These are phyloP conservation scores for Picea sitchensis DNA, from an alignment of 75 land plant genomes.

Conservation along the genomic window DNA sequence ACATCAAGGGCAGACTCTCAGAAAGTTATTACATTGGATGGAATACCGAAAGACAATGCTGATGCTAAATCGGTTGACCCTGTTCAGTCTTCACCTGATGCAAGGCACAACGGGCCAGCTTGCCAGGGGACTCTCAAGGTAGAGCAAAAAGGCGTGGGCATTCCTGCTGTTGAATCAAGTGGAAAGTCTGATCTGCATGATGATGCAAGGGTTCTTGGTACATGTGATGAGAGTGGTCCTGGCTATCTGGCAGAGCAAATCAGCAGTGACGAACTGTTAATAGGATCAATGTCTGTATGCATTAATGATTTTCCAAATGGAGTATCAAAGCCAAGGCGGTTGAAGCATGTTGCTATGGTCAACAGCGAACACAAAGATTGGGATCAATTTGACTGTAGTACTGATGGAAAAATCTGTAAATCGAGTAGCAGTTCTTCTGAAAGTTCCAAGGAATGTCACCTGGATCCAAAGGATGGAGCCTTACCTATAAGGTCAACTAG, in stretches of 20 bases:
- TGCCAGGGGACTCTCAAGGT: not conserved
- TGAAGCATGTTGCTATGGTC: not conserved
- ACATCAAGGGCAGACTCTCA: not conserved
- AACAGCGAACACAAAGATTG: not conserved
- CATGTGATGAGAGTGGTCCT: not conserved
- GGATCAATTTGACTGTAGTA: not conserved
- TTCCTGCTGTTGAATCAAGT: constrained; percentile 1
- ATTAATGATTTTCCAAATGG: constrained; percentile 8
- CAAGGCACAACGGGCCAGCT: not conserved
- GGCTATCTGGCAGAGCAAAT: not conserved
- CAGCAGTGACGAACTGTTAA: not conserved
- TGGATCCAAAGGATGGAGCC: not conserved
- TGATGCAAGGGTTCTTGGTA: not conserved
- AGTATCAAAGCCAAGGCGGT: not conserved
- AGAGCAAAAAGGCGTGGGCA: not conserved
- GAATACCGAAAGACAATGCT: not conserved
- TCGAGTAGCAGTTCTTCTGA: not conserved
- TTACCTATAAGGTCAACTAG: not conserved
- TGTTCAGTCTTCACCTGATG: constrained; percentile 2
- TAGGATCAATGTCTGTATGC: constrained; percentile 12
- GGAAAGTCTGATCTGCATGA: not conserved
- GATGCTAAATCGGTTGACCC: not conserved
- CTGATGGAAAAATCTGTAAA: not conserved
- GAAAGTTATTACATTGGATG: not conserved
- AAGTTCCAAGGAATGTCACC: not conserved